Percentiles rank a stretch among this genome's conserved stretches.
Evolutionary conservation across 1,139 yeast genomes (phyloP).

Genomic region (Sugiyamaella japonica): DNA sequence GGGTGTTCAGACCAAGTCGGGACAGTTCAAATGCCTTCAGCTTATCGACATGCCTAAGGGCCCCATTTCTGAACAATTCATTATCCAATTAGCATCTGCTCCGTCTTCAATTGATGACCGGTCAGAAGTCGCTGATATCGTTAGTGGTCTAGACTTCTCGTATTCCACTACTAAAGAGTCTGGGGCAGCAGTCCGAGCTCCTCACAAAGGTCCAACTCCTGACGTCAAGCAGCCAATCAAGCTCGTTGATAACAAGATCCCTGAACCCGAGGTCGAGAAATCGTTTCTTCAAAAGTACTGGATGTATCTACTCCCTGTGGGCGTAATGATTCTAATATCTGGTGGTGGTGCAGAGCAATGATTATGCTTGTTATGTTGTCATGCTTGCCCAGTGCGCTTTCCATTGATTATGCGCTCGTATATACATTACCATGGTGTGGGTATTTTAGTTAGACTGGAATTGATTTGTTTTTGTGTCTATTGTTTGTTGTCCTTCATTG

Average conservation of each 20-base stretch:
- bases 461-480: background rate
- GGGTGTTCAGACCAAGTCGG: slow-evolving; percentile 27
- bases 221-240: slow-evolving; percentile 32
- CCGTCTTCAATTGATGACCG: slow-evolving; percentile 10
- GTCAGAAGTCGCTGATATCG: slow-evolving; percentile 4
- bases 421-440: too few relatives aligned
- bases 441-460: background rate
- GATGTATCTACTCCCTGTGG: slow-evolving; percentile 40
- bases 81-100: slow-evolving; percentile 21
- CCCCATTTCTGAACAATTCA: slow-evolving; percentile 18
- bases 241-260: slow-evolving; percentile 34
- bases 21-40: slow-evolving; percentile 29
- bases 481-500: background rate
- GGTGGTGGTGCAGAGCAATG: slow-evolving; percentile 24
- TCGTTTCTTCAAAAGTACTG: slow-evolving; percentile 44
- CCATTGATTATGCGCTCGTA: too few relatives aligned
- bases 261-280: slow-evolving; percentile 34
- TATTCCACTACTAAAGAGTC: slow-evolving; percentile 13
- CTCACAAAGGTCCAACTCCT: slow-evolving; percentile 32
- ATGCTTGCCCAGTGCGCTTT: too few relatives aligned
- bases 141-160: slow-evolving; percentile 19
- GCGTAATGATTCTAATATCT: slow-evolving; percentile 34
- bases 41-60: slow-evolving; percentile 14
- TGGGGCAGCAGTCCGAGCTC: slow-evolving; percentile 17
- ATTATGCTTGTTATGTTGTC: background rate